Percentiles rank a stretch among this genome's conserved stretches.
Evolutionary conservation across 306 rosid species (phyloP).

Genomic region (Betula pendula): DNA sequence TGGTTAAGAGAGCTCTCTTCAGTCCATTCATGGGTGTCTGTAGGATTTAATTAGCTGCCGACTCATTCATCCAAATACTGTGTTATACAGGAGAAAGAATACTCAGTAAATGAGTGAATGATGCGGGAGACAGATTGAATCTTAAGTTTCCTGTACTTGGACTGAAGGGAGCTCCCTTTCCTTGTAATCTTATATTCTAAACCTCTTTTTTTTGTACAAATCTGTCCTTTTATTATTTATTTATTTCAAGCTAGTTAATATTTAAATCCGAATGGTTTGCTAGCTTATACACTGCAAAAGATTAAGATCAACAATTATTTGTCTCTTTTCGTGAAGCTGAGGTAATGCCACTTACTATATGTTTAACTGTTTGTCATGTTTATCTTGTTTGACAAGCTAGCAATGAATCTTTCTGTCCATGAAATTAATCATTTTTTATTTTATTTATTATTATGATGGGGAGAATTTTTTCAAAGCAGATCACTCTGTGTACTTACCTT

Average conservation of each 20-base stretch:
- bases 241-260: background rate
- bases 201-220: background rate
- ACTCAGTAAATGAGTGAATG: constrained; percentile 88
- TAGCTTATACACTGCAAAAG: too few relatives aligned
- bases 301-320: background rate
- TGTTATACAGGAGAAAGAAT: constrained; percentile 17
- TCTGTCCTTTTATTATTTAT: background rate
- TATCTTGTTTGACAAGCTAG: too few relatives aligned
- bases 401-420: too few relatives aligned
- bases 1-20: constrained; percentile 81
- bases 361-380: background rate
- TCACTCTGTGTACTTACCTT: too few relatives aligned
- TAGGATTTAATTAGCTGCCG: constrained; percentile 87
- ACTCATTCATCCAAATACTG: constrained; percentile 97
- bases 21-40: constrained; percentile 72
- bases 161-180: constrained; percentile 99
- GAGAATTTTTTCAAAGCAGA: too few relatives aligned
- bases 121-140: constrained; percentile 87
- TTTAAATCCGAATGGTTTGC: too few relatives aligned
- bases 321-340: background rate
- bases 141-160: constrained; percentile 82
- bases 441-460: too few relatives aligned
- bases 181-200: background rate
- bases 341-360: background rate
- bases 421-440: too few relatives aligned